A percentile compares a stretch with the other conserved stretches of the same genome.
These are phyloP conservation scores for Sugiyamaella qingdaonensis DNA, from an alignment of 805 yeast species.

Conservation along the genomic window DNA sequence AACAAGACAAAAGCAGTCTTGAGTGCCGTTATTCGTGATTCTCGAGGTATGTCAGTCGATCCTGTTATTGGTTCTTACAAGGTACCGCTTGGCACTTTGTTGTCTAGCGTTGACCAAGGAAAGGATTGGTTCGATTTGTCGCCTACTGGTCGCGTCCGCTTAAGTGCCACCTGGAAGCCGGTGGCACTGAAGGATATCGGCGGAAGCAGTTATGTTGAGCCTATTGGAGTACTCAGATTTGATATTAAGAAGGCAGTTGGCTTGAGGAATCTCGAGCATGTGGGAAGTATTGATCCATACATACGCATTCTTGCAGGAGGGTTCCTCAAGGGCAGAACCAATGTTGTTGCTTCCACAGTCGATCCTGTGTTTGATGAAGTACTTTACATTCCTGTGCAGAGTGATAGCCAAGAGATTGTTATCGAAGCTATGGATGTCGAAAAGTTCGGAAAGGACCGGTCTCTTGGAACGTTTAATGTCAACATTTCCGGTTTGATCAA, in stretches of 20 bases:
- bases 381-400: slow-evolving; percentile 74
- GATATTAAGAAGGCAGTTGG: slow-evolving; percentile 62
- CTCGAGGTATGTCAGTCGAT: slow-evolving; percentile 53
- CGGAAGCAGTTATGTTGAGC: slow-evolving; percentile 85
- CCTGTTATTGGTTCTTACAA: slow-evolving; percentile 55
- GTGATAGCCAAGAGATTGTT: slow-evolving; percentile 75
- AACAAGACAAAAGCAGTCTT: slow-evolving; percentile 70
- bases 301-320: slow-evolving; percentile 75
- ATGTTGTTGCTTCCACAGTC: slow-evolving; percentile 57
- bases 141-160: slow-evolving; percentile 62
- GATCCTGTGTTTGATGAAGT: slow-evolving; percentile 85
- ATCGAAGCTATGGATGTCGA: slow-evolving; percentile 93
- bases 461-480: slow-evolving; percentile 78
- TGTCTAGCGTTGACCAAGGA: slow-evolving; percentile 75
- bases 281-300: slow-evolving; percentile 93
- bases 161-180: slow-evolving; percentile 80
- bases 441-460: slow-evolving; percentile 70
- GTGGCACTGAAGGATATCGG: slow-evolving; percentile 64
- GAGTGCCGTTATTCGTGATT: slow-evolving; percentile 61
- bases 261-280: slow-evolving; percentile 76
- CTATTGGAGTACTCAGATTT: slow-evolving; percentile 86
- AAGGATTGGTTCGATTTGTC: slow-evolving; percentile 72
- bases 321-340: slow-evolving; percentile 71
- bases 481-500: slow-evolving; percentile 63
- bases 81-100: slow-evolving; percentile 51